Evolutionary conservation across 805 yeast species (phyloP).

Genomic region (Ogataea ganodermae): DNA sequence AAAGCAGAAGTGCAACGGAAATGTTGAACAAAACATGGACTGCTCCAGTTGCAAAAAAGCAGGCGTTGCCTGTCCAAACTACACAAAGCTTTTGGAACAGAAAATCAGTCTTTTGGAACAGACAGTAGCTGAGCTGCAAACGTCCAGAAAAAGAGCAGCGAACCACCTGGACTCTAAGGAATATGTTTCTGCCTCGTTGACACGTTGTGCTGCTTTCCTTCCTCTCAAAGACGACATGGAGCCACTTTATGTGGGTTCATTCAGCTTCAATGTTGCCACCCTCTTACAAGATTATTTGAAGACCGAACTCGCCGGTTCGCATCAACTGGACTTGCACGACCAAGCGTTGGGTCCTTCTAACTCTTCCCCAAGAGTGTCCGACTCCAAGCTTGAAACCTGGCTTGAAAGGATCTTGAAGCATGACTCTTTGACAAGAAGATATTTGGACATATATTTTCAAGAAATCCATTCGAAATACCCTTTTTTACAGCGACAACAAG

Average conservation of each 20-base stretch:
- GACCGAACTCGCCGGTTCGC: conserved; percentile 3
- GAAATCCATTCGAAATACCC: conserved; percentile 16
- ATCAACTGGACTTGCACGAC: neutral
- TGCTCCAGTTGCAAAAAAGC: conserved; percentile 14
- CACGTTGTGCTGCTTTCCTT: conserved; percentile 19
- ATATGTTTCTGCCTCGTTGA: conserved; percentile 2
- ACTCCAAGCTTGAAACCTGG: neutral
- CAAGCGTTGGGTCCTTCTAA: neutral
- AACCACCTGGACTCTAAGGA: neutral
- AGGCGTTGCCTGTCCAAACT: conserved; percentile 13
- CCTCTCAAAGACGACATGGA: conserved; percentile 22
- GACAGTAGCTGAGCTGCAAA: neutral
- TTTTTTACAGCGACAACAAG: conserved; percentile 6
- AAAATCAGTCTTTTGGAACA: conserved; percentile 10
- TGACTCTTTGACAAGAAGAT: conserved; percentile 2
- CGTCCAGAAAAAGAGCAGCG: neutral
- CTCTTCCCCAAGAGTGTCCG: neutral
- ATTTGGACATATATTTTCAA: conserved; percentile 9
- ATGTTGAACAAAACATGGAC: neutral
- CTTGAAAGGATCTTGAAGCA: conserved; percentile 5
- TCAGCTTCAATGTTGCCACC: conserved; percentile 18
- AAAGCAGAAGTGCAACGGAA: conserved; percentile 18
- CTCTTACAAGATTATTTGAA: conserved; percentile 12
- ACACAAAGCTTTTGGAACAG: conserved; percentile 10
- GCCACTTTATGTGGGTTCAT: conserved; percentile 19